Base-by-base conservation (phyloP, 495 filamentous ascomycete genomes). In the Usnea hakonensis region DNA sequence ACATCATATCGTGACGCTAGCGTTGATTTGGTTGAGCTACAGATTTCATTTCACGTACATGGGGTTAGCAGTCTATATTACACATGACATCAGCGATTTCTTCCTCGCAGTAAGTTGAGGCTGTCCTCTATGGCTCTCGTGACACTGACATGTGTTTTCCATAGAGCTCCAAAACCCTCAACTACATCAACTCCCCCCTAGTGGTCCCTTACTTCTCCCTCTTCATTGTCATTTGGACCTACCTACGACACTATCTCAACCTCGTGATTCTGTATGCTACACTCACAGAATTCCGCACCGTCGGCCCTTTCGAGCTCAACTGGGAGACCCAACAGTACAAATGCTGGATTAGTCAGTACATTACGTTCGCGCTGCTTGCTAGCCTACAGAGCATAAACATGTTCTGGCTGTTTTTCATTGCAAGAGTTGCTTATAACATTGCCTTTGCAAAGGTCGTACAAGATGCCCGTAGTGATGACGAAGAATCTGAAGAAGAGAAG, bases 1-100 rank as follows among this genome's bases (percentile, higher is more conserved):
- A 52, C 94, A 98, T 72, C 94, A 98, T 71, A 88, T 97, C 65
- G 90, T 97, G 68, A 95, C 90, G 14, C 72, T 98, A 60, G 78
- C 87, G n/a, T 79, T 98, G 60, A 97, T 98, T 64, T 85, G 76
- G 36, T 73, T 91, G 71, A 95, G 90, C 77, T 98, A 98, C 74
- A 87, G 92, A 36, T 98, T 96, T 79, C 95, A 98, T 74, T 98
- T 98, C 74, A 94, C 94, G 11, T 92, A 95, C 73, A 95, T 98
- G 77, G 94, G 94, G n/a, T 71, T 98, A 43, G 92, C 90, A 35
- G 93, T 98, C 10, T 98, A 96, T 72, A 91, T 97, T 64, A 97
- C 94, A 26, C 91, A 96, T 69, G 94, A 98, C 67, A 89, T 97
- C 64, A 89, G 85, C 58, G 94, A 98, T 70, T 96, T 97, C 75